Percentiles rank a stretch among this genome's conserved stretches.
Conservation (phyloP, 768 basidiomycete genomes). For the Lentinula lateritia region DNA sequence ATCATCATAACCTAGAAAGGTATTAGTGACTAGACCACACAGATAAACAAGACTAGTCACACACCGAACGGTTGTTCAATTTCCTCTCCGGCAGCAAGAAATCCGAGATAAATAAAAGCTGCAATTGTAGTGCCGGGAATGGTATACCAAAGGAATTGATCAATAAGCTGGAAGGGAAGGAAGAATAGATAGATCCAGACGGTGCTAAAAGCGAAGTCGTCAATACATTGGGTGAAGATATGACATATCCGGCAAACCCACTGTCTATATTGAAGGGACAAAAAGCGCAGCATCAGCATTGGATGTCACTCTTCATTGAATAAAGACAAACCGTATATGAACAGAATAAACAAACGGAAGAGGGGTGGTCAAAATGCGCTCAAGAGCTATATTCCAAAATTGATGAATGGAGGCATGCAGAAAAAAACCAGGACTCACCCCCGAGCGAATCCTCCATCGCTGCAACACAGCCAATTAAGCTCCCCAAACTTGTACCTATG, state of each 20-base stretch:
- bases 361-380: conserved; percentile 58
- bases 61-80: conserved; percentile 65
- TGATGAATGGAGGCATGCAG: background rate
- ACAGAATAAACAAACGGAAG: conserved; percentile 62
- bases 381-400: conserved; percentile 33
- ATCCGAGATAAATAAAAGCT: conserved; percentile 71
- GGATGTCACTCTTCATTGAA: background rate
- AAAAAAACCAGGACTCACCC: conserved; percentile 24
- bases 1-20: conserved; percentile 12
- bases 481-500: conserved; percentile 44
- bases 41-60: conserved; percentile 9
- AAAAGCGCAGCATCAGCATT: background rate
- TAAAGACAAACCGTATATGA: conserved; percentile 34
- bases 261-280: conserved; percentile 9
- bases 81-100: conserved; percentile 67
- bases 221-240: background rate
- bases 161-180: conserved; percentile 70
- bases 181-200: conserved; percentile 75
- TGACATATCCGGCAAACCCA: background rate
- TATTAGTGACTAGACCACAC: background rate
- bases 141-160: conserved; percentile 56
- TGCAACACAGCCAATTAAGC: conserved; percentile 41
- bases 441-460: conserved; percentile 50
- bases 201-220: conserved; percentile 30
- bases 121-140: conserved; percentile 64